Evolutionary conservation across 768 basidiomycete species (phyloP), one percentile per base, ranked within the genome.

Genomic region (Porpolomopsis calyptriformis): DNA sequence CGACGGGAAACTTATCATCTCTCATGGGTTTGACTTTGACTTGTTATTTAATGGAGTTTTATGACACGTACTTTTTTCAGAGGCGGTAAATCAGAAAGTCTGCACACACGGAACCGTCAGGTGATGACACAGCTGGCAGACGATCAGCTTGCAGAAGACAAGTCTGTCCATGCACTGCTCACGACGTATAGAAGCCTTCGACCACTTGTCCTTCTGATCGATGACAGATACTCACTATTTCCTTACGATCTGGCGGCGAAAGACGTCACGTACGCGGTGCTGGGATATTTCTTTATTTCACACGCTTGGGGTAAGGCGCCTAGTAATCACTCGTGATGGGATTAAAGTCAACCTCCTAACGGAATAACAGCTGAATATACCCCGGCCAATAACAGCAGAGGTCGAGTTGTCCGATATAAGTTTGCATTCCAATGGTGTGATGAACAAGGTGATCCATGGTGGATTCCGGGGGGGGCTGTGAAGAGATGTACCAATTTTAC

Each of bases 401-500:
- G 74, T 9, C 64, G 62, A n/a, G 76, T 85, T n/a, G 71, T 85
- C 10, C 69, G 86, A 5, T 85, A 77, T 58, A 90, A 89, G 58
- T 88, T 90, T 54, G 79, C 81, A 4, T 90, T 90, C 52, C 81
- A 82, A 53, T 90, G 86, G 85, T 85, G 84, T 51, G 74, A 80
- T 49, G 73, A 69, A 35, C 87, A 89, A 65, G 84, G 71, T 9
- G 53, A 60, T 18, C 73, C 73, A 20, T 75, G 72, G 74, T 75
- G 74, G 73, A 48, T 55, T 22, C 38, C 50, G n/a, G 22, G 5
- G 29, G 18, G 3, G 6, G 16, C 19, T 36, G 7, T 26, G 48
- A 34, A 24, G 48, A 27, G 20, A 50, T 4, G 35, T 23, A 29
- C 14, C 31, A 5, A 31, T 20, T 20, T 20, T 19, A 7, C 24